These are phyloP conservation scores for Pestalotiopsis sp. DNA, from an alignment of 2,329 filamentous ascomycete species.

Conservation along the genomic window DNA sequence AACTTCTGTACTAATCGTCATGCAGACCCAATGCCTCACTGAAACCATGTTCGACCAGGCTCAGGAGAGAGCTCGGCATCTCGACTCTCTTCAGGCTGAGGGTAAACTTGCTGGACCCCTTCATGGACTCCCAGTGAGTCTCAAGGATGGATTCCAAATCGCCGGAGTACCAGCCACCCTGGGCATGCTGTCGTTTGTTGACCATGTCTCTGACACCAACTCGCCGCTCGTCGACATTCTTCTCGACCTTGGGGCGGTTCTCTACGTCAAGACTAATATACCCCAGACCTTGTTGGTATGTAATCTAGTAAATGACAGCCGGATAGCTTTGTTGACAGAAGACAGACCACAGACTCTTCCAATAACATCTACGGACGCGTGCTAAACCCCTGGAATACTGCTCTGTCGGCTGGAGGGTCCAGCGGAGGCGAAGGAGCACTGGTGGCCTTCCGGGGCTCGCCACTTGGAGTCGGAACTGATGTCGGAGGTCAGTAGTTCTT, in stretches of 20 bases:
- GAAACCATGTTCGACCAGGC: conserved; percentile 55
- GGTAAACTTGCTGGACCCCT: conserved; percentile 57
- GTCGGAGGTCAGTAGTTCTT: conserved; percentile 13
- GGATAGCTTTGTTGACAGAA: background rate
- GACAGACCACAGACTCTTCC: conserved; percentile 34
- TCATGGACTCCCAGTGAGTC: conserved; percentile 60
- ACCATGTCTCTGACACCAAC: conserved; percentile 13
- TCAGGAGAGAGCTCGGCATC: conserved; percentile 41
- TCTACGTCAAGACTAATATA: conserved; percentile 57
- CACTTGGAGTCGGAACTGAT: conserved; percentile 25
- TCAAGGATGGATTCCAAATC: conserved; percentile 60
- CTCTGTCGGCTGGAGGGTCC: conserved; percentile 36
- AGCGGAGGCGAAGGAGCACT: conserved; percentile 35
- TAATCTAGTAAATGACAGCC: background rate
- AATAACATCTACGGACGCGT: conserved; percentile 46
- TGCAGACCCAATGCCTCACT: conserved; percentile 35
- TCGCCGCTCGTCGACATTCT: conserved; percentile 44
- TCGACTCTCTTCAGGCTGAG: conserved; percentile 46
- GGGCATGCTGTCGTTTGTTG: conserved; percentile 34
- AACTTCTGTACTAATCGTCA: background rate
- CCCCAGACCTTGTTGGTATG: conserved; percentile 54
- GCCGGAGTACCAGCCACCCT: conserved; percentile 53
- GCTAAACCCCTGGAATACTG: conserved; percentile 40
- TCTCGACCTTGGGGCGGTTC: conserved; percentile 47
- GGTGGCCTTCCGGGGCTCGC: conserved; percentile 20